Evolutionary conservation across 306 rosid species (phyloP).

Genomic region (Acacia acuminata): DNA sequence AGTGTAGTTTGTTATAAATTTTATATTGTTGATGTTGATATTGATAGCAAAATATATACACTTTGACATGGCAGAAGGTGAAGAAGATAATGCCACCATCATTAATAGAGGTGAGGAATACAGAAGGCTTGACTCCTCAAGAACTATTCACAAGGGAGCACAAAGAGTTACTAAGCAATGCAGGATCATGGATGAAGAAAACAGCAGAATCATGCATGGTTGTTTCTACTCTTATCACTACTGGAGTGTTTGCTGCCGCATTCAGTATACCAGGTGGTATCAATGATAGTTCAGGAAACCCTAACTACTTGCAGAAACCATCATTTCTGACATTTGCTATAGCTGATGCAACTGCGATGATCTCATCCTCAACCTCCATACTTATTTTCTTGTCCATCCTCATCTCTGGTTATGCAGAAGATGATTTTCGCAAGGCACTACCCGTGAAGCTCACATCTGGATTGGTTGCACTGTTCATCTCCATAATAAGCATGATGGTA

Average conservation of each 20-base stretch:
- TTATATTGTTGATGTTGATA: not conserved
- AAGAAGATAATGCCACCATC: conserved; percentile 43
- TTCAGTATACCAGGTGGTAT: conserved; percentile 50
- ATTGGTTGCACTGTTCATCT: conserved; percentile 41
- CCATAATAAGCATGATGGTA: conserved; percentile 49
- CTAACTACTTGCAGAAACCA: conserved; percentile 30
- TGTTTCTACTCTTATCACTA: conserved; percentile 50
- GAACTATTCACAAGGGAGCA: conserved; percentile 45
- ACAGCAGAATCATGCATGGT: conserved; percentile 56
- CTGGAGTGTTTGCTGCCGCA: conserved; percentile 55
- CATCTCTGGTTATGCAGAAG: conserved; percentile 49
- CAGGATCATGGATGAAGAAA: conserved; percentile 57
- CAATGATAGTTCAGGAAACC: conserved; percentile 21
- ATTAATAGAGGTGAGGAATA: conserved; percentile 31
- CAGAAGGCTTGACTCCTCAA: conserved; percentile 26
- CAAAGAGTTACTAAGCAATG: conserved; percentile 22
- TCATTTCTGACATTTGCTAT: conserved; percentile 36
- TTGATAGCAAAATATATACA: not conserved
- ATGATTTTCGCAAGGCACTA: conserved; percentile 44
- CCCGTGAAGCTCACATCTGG: conserved; percentile 51
- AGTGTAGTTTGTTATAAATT: not conserved
- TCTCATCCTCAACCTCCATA: conserved; percentile 48
- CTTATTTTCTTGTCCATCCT: conserved; percentile 55
- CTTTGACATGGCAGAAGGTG: conserved; percentile 42
- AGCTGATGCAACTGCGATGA: conserved; percentile 43